phyloP scores from a whole-genome alignment of 2,329 filamentous ascomycete species.

The Grosmannia huntii region DNA sequence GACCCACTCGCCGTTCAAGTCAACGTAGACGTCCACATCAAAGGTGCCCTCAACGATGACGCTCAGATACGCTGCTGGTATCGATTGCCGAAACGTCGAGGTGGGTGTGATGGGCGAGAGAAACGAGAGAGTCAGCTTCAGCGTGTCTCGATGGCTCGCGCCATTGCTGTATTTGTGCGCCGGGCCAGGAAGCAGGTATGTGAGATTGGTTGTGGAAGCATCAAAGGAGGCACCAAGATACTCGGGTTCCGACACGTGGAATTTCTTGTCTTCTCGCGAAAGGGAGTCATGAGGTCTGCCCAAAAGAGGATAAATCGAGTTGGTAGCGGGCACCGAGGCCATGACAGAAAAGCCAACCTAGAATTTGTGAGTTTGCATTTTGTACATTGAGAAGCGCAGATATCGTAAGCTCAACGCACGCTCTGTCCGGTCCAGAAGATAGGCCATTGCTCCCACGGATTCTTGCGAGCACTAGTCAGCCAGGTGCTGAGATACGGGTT shows the following conservation, averaged over 20 bases:
- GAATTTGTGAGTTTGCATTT: not conserved
- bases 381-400: not conserved
- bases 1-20: constrained; percentile 69
- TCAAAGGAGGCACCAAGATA: constrained; percentile 15
- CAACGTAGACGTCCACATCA: constrained; percentile 51
- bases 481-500: constrained; percentile 49
- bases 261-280: constrained; percentile 18
- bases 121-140: constrained; percentile 37
- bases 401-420: constrained; percentile 7
- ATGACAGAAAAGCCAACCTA: constrained; percentile 38
- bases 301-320: constrained; percentile 35
- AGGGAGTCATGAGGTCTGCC: constrained; percentile 39
- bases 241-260: constrained; percentile 26
- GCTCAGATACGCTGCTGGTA: constrained; percentile 71
- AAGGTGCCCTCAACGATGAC: constrained; percentile 55
- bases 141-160: constrained; percentile 13
- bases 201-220: constrained; percentile 21
- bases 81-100: constrained; percentile 65
- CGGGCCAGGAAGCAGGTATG: constrained; percentile 24
- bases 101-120: constrained; percentile 71
- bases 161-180: constrained; percentile 12
- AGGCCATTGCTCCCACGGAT: constrained; percentile 74
- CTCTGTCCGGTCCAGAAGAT: constrained; percentile 35
- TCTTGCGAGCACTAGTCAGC: constrained; percentile 54
- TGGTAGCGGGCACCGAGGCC: constrained; percentile 28